Percentiles rank a stretch among this genome's conserved stretches.
Conservation (phyloP, 305 asterid species). For the Fraxinus baroniana region DNA sequence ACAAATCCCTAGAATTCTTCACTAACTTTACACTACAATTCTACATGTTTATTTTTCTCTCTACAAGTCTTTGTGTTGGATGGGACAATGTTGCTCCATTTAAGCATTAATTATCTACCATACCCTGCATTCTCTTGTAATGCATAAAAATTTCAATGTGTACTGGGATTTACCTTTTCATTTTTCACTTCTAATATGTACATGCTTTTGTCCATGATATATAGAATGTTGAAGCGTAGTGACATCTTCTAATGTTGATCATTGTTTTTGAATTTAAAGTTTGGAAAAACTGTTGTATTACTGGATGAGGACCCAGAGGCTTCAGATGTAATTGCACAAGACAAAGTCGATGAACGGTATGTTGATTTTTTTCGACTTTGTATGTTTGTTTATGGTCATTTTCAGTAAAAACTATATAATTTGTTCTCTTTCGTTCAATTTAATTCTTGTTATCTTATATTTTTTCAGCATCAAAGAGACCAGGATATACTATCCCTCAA, state of each 20-base stretch:
- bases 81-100: background rate
- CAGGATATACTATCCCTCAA: constrained; percentile 78
- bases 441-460: constrained; percentile 31
- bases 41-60: background rate
- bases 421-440: constrained; percentile 12
- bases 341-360: constrained; percentile 51
- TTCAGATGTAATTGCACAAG: constrained; percentile 33
- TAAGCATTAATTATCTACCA: background rate
- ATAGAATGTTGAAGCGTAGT: constrained; percentile 9
- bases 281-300: constrained; percentile 61
- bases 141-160: background rate
- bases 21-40: too few species aligned
- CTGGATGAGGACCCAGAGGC: constrained; percentile 73
- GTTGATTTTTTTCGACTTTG: constrained; percentile 10
- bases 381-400: constrained; percentile 16
- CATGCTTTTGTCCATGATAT: constrained; percentile 3
- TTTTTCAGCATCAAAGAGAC: constrained; percentile 50
- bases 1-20: too few species aligned
- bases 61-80: background rate
- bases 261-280: constrained; percentile 13
- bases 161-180: constrained; percentile 5
- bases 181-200: constrained; percentile 18
- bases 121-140: background rate
- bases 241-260: constrained; percentile 16
- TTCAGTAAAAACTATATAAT: constrained; percentile 20